Percentiles rank a stretch among this genome's conserved stretches.
Evolutionary conservation across 1,284 basidiomycete genomes (phyloP).

Genomic region (Pascua sp.): DNA sequence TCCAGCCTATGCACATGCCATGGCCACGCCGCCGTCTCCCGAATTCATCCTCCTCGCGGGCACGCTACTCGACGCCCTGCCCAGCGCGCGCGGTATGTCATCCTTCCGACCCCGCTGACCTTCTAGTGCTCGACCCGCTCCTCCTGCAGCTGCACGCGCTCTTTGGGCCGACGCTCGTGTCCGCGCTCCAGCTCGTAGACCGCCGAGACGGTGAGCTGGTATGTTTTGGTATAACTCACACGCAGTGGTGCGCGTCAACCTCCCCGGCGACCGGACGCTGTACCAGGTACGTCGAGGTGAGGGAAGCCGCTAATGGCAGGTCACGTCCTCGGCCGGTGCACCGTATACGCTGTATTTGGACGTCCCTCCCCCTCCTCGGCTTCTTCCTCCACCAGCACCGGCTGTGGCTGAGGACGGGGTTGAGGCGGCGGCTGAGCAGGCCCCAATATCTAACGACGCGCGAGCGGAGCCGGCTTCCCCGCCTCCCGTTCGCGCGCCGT

Average conservation of each 20-base stretch:
- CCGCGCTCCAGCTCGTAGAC: conserved; percentile 43
- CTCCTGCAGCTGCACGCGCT: conserved; percentile 37
- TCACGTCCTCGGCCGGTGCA: conserved; percentile 33
- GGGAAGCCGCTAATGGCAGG: conserved; percentile 14
- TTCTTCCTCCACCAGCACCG: no score
- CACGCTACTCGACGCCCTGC: conserved; percentile 25
- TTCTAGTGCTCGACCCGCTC: conserved; percentile 24
- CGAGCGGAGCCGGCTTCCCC: no score
- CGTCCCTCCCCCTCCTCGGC: conserved; percentile 11
- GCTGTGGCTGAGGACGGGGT: not conserved
- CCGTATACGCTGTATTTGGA: conserved; percentile 39
- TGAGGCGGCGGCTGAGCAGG: not conserved
- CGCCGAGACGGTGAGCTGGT: conserved; percentile 35
- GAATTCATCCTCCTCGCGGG: conserved; percentile 29
- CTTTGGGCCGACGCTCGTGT: conserved; percentile 41
- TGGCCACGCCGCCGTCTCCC: not conserved
- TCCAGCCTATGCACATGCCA: not conserved
- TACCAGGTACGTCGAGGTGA: conserved; percentile 29
- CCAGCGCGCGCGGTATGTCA: not conserved
- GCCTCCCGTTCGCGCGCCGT: not conserved
- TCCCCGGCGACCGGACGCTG: conserved; percentile 27
- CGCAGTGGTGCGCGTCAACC: conserved; percentile 26
- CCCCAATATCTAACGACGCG: not conserved
- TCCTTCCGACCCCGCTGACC: not conserved
- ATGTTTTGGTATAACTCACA: not conserved